Conservation (phyloP, 768 basidiomycete species). For the Podaxis sp. region DNA sequence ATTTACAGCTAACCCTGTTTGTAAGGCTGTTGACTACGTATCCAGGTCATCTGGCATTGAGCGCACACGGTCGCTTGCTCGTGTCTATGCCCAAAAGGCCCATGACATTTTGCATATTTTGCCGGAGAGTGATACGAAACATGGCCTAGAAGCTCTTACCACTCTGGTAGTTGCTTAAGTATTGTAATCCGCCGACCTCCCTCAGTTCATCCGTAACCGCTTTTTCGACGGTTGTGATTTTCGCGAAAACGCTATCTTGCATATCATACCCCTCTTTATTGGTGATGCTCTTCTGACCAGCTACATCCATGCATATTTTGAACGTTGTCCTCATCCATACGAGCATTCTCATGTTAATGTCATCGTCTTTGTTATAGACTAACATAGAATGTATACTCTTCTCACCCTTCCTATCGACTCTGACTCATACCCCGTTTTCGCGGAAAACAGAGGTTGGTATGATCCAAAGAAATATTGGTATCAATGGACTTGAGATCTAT, state of each 20-base stretch:
- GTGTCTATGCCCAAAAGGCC: slow-evolving; percentile 72
- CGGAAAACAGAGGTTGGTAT: too few relatives aligned
- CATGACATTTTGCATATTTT: slow-evolving; percentile 61
- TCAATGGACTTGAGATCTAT: too few relatives aligned
- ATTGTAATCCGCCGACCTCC: slow-evolving; percentile 28
- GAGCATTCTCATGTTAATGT: background rate
- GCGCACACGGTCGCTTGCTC: slow-evolving; percentile 75
- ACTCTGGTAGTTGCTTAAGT: slow-evolving; percentile 61
- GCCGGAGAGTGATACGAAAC: slow-evolving; percentile 78
- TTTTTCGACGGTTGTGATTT: background rate
- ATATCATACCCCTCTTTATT: too few relatives aligned
- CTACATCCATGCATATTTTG: background rate
- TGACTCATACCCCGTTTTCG: too few relatives aligned
- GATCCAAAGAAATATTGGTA: too few relatives aligned
- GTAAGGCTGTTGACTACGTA: slow-evolving; percentile 66
- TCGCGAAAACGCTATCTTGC: too few relatives aligned
- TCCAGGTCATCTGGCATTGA: slow-evolving; percentile 68
- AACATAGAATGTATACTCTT: background rate
- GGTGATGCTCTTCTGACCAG: too few relatives aligned
- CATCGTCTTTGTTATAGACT: background rate
- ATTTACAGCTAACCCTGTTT: background rate
- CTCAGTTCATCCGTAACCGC: background rate
- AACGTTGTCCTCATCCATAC: background rate
- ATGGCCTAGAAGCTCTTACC: slow-evolving; percentile 69
- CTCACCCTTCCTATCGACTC: background rate